Evolutionary conservation across 805 yeast species (phyloP), one percentile per base, ranked within the genome.

Genomic region (Wickerhamomyces subpelliculosus): DNA sequence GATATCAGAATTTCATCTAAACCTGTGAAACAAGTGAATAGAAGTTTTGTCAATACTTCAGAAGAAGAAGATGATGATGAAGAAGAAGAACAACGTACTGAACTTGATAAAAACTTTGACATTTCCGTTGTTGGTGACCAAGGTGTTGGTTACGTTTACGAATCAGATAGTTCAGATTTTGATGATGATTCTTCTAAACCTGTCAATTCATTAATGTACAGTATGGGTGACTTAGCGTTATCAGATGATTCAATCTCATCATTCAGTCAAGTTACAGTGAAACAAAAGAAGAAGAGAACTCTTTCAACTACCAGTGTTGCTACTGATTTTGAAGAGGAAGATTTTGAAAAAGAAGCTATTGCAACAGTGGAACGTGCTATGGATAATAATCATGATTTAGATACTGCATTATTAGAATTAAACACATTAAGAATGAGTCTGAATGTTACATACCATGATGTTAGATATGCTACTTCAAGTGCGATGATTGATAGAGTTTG

Each of bases 391-490:
- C 98, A 93, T 61, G 95, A 85, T 52, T 70, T 87, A 43, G 97
- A 90, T 57, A 89, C 96, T 12, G 97, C 98, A 0, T 64, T 87
- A 46, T 66, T 93, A 42, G 98, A 93, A 64, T 73, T 93, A 52
- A 90, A 90, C 58, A 93, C 98, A 0, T 70, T 93, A 54, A 75
- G 97, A 64, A 90, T 93, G 98, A 86, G 96, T 52, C 84, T 89
- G 93, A 87, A 93, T 58, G 98, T 88, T 14, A 75, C 93, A 0
- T 90, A 93, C 60, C 94, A 86, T 52, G 96, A 89, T 55, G 97
- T 93, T 12, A 75, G 97, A 56, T 61, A 67, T 23, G 95, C 95
- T 5, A 86, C 96, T 0, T 67, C 78, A 26, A 68, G 70, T 27
- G 93, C 97, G 0, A 66, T 93, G 52, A 51, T 87, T 32, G 66